Evolutionary conservation across 176 grass and related monocot species (phyloP).

Genomic region (Carex myosuroides): DNA sequence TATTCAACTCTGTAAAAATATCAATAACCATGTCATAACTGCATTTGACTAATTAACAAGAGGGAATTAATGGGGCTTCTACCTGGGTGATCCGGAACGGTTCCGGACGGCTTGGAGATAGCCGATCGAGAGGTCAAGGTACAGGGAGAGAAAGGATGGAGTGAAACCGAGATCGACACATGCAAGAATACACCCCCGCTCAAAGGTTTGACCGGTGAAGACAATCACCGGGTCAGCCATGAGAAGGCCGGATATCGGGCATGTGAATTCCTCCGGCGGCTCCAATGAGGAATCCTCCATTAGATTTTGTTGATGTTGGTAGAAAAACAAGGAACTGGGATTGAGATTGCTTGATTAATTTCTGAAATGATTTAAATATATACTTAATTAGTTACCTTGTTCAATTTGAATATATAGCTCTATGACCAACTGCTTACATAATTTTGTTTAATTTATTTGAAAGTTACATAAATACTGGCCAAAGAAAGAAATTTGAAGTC

Average conservation of each 20-base stretch:
- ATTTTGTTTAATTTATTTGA: not conserved
- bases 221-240: slow-evolving; percentile 75
- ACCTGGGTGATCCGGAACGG: slow-evolving; percentile 25
- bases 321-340: not conserved
- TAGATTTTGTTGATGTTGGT: not conserved
- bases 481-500: not conserved
- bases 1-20: too few relatives aligned
- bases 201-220: slow-evolving; percentile 52
- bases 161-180: slow-evolving; percentile 50
- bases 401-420: not conserved
- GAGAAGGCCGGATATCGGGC: slow-evolving; percentile 40
- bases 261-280: slow-evolving; percentile 38
- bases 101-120: not conserved
- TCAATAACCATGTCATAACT: too few relatives aligned
- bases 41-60: too few relatives aligned
- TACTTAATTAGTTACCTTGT: not conserved
- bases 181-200: slow-evolving; percentile 54
- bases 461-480: slow-evolving; percentile 6
- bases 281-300: slow-evolving; percentile 23
- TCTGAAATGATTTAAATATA: not conserved
- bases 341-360: not conserved
- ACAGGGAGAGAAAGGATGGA: slow-evolving; percentile 25
- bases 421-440: not conserved
- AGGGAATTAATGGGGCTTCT: too few relatives aligned
- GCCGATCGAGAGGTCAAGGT: slow-evolving; percentile 15